A percentile compares a stretch with the other conserved stretches of the same genome.
Conservation (phyloP, 176 grass and related monocot species). For the Bolboschoenus planiculmis region DNA sequence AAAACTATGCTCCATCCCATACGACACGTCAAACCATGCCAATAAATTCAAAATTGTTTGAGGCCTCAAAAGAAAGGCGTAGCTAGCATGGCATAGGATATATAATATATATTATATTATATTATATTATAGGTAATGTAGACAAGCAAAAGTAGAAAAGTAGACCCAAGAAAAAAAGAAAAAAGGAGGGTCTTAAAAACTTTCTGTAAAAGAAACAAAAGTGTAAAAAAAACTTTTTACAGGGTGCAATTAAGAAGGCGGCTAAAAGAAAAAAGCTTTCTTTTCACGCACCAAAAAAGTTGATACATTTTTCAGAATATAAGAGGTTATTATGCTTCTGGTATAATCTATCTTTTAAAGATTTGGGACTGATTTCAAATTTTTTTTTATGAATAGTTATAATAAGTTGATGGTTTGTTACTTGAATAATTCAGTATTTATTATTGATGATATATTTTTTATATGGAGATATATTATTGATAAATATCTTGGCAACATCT, state of each 20-base stretch:
- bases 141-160: neutral
- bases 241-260: constrained; percentile 7
- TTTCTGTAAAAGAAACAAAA: constrained; percentile 17
- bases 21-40: neutral
- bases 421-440: too few relatives aligned
- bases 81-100: neutral
- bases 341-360: too few relatives aligned
- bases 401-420: neutral
- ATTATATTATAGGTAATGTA: neutral
- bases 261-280: neutral
- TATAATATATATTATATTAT: too few relatives aligned
- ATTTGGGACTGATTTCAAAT: too few relatives aligned
- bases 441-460: too few relatives aligned
- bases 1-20: too few relatives aligned
- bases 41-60: neutral
- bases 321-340: too few relatives aligned
- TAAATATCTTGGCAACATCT: too few relatives aligned
- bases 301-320: neutral
- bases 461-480: too few relatives aligned
- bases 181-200: neutral
- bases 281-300: neutral
- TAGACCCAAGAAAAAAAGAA: neutral
- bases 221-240: neutral
- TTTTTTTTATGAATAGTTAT: neutral
- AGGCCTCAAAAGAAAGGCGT: neutral